phyloP scores from a whole-genome alignment of 768 basidiomycete genomes.

The Suillus alpinus region DNA sequence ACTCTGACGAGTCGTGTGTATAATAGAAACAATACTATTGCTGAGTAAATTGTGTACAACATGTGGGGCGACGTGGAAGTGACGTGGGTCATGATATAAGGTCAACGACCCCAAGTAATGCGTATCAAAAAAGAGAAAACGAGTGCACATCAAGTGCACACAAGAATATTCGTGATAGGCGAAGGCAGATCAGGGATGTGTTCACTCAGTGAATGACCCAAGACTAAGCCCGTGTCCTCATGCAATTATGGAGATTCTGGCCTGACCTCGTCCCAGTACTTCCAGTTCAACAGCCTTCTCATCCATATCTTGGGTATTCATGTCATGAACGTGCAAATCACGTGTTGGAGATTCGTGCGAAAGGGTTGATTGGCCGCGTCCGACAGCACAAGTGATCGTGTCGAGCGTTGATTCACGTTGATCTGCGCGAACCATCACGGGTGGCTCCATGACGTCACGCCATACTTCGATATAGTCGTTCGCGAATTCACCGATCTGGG shows the following conservation, averaged over 20 bases:
- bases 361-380: conserved; percentile 35
- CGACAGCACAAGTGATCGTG: conserved; percentile 11
- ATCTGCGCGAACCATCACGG: conserved; percentile 15
- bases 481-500: conserved; percentile 66
- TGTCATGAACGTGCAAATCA: conserved; percentile 12
- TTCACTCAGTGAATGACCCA: not conserved
- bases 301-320: not conserved
- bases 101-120: not conserved
- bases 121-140: not conserved
- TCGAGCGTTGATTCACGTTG: conserved; percentile 7
- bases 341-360: not conserved
- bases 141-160: not conserved
- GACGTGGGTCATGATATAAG: not conserved
- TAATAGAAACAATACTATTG: not conserved
- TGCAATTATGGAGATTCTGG: not conserved
- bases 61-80: not conserved
- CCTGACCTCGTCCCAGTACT: not conserved
- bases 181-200: not conserved
- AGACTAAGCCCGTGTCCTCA: not conserved
- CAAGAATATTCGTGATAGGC: not conserved
- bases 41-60: not conserved
- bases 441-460: conserved; percentile 60
- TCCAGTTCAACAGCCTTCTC: conserved; percentile 2
- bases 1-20: too few species aligned
- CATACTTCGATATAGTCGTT: conserved; percentile 69